Base-by-base conservation (phyloP, 192 early-diverging fungal genomes). In the Linderina pennispora region DNA sequence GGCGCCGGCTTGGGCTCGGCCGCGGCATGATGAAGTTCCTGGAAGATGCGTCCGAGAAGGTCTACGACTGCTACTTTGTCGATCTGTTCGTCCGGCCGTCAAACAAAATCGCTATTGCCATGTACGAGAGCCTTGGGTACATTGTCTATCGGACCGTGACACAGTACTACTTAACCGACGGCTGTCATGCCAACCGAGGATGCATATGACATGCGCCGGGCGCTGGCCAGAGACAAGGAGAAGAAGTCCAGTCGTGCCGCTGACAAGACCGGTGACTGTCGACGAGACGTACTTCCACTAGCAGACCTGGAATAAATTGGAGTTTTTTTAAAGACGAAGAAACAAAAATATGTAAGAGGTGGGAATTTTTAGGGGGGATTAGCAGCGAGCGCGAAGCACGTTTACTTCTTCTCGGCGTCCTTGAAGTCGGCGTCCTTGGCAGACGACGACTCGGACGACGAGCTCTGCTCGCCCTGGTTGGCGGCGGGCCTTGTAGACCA, bases 61-160 rank as follows among this genome's bases (percentile, higher is more conserved):
- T 84, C 65, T 84, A 99, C 45, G 43, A 72, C 51, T 72, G 68
- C 50, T 72, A 65, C 34, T 72, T 72, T 77, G 94, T 99, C 2
- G 96, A 99, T 76, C 71, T 99, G 41, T 99, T 95, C 71, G 96
- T 99, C 8, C 70, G 96, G 4, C 64, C 77, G n/a, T 93, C 92
- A 2, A 99, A 99, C 65, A 58, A 75, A 11, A 84, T 94, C 13
- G 96, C 96, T 0, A 86, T 97, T 11, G 69, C 64, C 18, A 94
- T 99, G 92, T 99, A 99, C 60, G 81, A 84, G 37, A 79, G 77
- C 42, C 81, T 99, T 47, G 94, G 94, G 20, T 99, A 99, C 58
- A 80, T 82, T 8, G 81, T 97, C 15, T 97, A 91, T 67, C 62
- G 94, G 21, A 77, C 86, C 20, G 94, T 99, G 18, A 55, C 84